A percentile compares a stretch with the other conserved stretches of the same genome.
Conservation (phyloP, 129 eudicot genomes). For the Scalesia atractyloides region DNA sequence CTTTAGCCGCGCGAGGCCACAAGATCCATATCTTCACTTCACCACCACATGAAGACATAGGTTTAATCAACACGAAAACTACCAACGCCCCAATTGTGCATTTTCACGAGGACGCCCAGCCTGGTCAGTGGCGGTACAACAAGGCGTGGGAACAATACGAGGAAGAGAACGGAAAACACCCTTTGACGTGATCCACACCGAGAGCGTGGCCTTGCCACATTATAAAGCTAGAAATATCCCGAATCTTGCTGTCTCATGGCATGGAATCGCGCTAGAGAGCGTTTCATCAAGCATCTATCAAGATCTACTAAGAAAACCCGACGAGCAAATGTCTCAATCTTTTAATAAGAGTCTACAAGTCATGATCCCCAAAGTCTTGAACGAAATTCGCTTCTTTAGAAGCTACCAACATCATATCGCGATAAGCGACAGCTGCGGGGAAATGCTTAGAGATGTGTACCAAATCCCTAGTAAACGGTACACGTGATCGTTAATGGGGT, state of each 20-base stretch:
- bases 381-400: conserved; percentile 82
- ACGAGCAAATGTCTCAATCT: conserved; percentile 57
- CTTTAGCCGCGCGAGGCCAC: conserved; percentile 68
- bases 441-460: conserved; percentile 93
- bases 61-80: conserved; percentile 9
- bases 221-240: conserved; percentile 55
- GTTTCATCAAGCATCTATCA: conserved; percentile 80
- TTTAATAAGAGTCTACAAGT: conserved; percentile 69
- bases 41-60: conserved; percentile 39
- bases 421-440: conserved; percentile 92
- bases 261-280: conserved; percentile 90
- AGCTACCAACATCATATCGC: conserved; percentile 82
- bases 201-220: conserved; percentile 86
- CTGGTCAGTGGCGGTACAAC: conserved; percentile 81
- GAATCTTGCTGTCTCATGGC: conserved; percentile 92
- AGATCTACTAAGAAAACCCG: conserved; percentile 54
- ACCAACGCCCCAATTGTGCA: conserved; percentile 46
- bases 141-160: conserved; percentile 83
- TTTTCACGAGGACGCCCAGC: conserved; percentile 63
- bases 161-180: conserved; percentile 50
- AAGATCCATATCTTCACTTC: conserved; percentile 84
- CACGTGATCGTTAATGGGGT: conserved; percentile 91
- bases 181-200: conserved; percentile 84
- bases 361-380: conserved; percentile 73
- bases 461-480: conserved; percentile 85